Evolutionary conservation across 208 protist genomes (phyloP), one percentile per base, ranked within the genome.

Genomic region (Angomonas deanei): DNA sequence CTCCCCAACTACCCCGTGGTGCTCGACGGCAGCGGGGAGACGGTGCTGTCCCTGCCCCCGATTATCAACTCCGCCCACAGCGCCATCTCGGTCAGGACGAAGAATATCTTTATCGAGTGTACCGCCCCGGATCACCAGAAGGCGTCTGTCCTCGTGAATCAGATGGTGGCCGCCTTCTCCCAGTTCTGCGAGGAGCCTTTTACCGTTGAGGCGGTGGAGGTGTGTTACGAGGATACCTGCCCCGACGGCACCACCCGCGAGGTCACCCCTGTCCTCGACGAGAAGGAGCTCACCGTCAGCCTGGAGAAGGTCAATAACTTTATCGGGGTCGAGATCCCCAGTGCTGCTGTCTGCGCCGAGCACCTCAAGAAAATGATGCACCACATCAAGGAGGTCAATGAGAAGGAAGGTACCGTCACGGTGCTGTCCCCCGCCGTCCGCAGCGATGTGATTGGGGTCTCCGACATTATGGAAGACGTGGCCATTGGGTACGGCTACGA

Each of bases 1-100:
- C 61, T 93, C 30, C 72, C 72, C 5, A 57, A 69, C n/a, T 97
- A 93, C 72, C 94, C 94, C 23, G 76, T 96, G 31, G 78, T 97
- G 31, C 71, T 85, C 69, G 88, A 96, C 49, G 58, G 60, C 42
- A 59, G 69, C 3, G 69, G 70, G 21, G 8, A 68, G 17, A 56
- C 82, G 2, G 89, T 99, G 23, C 83, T 99, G 13, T 99, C 98
- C 27, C 74, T 99, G 23, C 99, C 99, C 59, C 99, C 99, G 23
- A 99, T 99, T 60, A 99, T 99, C 75, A 99, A 99, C 82, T 95
- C 93, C 2, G 84, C 97, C 53, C 93, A 96, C 71, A 99, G 97
- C 5, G 95, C 98, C 70, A 99, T 99, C 65, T 94, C 79, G 17
- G 67, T 97, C 1, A 61, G 90, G 15, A 99, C 98, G 0, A 91